Conservation (phyloP, 2,329 filamentous ascomycete genomes). For the Diplodia sapinea region DNA sequence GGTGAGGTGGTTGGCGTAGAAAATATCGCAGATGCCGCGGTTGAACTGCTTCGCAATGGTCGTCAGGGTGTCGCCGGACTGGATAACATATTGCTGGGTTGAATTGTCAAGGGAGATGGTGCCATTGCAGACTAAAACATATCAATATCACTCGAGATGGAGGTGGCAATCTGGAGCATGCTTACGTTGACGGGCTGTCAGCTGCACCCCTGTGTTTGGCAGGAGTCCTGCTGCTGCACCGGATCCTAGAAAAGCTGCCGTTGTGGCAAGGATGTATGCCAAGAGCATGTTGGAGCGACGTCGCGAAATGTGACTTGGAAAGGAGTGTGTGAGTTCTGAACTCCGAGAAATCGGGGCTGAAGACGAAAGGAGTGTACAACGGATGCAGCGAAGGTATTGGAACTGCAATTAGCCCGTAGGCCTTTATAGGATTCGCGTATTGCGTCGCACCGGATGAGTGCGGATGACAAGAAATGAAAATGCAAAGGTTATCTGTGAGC, state of each 20-base stretch:
- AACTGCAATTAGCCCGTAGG: neutral
- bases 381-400: neutral
- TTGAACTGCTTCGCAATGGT: slow-evolving; percentile 22
- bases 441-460: slow-evolving; percentile 1
- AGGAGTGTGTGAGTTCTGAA: neutral
- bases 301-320: neutral
- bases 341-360: neutral
- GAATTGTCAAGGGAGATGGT: slow-evolving; percentile 7
- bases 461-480: slow-evolving; percentile 6
- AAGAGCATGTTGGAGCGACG: neutral
- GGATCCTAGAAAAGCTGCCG: neutral
- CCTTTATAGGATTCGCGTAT: neutral
- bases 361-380: neutral
- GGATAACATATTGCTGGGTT: slow-evolving; percentile 21
- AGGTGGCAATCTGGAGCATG: neutral
- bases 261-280: neutral
- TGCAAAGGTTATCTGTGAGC: neutral
- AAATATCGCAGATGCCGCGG: slow-evolving; percentile 33
- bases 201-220: neutral
- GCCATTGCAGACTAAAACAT: slow-evolving; percentile 21
- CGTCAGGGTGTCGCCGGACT: slow-evolving; percentile 32
- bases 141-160: neutral
- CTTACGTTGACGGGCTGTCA: slow-evolving; percentile 14
- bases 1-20: slow-evolving; percentile 28
- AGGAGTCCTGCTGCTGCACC: slow-evolving; percentile 5